Conservation (phyloP, 2,329 filamentous ascomycete species). For the Penicillium sp. region DNA sequence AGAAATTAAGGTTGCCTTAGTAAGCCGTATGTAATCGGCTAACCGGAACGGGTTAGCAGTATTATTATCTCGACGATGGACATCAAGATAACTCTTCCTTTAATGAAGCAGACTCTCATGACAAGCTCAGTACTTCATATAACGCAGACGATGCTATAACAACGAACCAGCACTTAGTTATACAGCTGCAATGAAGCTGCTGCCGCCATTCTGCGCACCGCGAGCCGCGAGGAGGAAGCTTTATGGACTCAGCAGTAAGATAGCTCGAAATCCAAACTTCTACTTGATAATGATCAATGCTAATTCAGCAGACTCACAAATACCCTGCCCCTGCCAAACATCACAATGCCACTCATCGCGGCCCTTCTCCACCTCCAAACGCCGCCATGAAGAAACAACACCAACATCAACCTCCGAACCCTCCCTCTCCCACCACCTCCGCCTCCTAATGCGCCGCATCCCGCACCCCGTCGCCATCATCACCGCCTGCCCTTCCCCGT, state of each 20-base stretch:
- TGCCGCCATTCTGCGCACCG: slow-evolving; percentile 16
- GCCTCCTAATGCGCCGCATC: slow-evolving; percentile 51
- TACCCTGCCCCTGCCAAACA: background rate
- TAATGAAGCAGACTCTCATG: background rate
- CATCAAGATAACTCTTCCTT: background rate
- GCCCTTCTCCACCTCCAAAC: background rate
- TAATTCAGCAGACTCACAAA: background rate
- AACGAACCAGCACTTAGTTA: background rate
- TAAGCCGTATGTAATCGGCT: slow-evolving; percentile 21
- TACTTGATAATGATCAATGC: background rate
- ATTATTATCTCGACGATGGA: background rate
- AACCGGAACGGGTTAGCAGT: background rate
- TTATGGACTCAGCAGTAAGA: slow-evolving; percentile 10
- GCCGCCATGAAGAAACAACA: no score
- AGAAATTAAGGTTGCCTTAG: slow-evolving; percentile 22
- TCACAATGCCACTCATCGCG: background rate
- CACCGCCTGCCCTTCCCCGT: slow-evolving; percentile 33
- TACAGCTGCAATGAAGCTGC: slow-evolving; percentile 29
- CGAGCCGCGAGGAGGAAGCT: slow-evolving; percentile 16
- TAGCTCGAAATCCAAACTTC: background rate
- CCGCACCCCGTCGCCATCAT: slow-evolving; percentile 57
- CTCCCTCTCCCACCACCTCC: slow-evolving; percentile 28
- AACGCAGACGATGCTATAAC: background rate
- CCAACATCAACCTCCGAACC: no score
- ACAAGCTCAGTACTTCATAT: no score